phyloP scores from a whole-genome alignment of 805 yeast genomes.

The Torulaspora franciscae region DNA sequence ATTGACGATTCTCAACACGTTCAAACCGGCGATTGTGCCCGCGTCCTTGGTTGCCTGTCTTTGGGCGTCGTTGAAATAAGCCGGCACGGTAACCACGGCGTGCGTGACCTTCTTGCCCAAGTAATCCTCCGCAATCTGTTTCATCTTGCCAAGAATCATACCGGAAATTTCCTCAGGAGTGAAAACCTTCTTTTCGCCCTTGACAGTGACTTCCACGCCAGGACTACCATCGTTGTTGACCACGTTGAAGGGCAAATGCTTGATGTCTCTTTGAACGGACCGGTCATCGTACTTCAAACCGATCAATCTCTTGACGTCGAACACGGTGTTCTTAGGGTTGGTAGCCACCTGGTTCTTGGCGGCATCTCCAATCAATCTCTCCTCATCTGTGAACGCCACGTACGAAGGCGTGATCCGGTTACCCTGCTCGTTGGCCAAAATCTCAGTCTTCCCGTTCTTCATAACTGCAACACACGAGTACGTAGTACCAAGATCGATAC shows the following conservation, averaged over 20 bases:
- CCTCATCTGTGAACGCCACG: constrained; percentile 88
- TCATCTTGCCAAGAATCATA: constrained; percentile 90
- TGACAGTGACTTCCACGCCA: constrained; percentile 65
- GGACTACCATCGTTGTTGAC: constrained; percentile 75
- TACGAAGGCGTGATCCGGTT: constrained; percentile 94
- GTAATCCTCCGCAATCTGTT: constrained; percentile 85
- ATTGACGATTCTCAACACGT: constrained; percentile 81
- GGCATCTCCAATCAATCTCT: constrained; percentile 92
- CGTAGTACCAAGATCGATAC: constrained; percentile 97
- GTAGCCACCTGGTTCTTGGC: constrained; percentile 94
- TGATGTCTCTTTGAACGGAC: constrained; percentile 74
- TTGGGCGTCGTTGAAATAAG: constrained; percentile 90
- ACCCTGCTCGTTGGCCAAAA: constrained; percentile 94
- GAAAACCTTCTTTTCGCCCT: constrained; percentile 71
- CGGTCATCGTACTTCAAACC: constrained; percentile 76
- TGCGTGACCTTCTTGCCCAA: constrained; percentile 79
- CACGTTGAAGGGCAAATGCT: constrained; percentile 75
- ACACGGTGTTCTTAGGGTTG: constrained; percentile 80
- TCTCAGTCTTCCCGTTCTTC: constrained; percentile 83
- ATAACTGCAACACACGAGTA: constrained; percentile 93
- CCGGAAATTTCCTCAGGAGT: constrained; percentile 92
- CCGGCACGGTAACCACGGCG: constrained; percentile 91
- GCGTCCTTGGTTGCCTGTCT: constrained; percentile 94
- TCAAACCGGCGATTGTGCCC: constrained; percentile 86
- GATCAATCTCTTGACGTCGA: constrained; percentile 87